Base-by-base conservation (phyloP, 768 basidiomycete genomes). In the Galerina marginata region DNA sequence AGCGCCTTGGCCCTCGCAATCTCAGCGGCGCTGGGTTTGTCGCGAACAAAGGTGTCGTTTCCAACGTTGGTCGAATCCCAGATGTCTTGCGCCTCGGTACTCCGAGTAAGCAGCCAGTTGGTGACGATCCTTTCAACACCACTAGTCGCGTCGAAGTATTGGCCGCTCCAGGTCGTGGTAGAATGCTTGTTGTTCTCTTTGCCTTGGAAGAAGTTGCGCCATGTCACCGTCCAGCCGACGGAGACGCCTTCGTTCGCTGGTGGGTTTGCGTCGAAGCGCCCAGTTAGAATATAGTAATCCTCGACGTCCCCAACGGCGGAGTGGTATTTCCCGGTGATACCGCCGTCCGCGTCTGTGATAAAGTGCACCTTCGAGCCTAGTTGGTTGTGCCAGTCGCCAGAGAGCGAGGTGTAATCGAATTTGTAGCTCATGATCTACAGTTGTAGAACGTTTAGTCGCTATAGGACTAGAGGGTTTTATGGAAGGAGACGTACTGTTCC, bases 321-420 rank as follows among this genome's bases (percentile, higher is more conserved):
- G 11, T 58, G 40, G 48, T 58, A 58, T 16, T 40, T 40, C 11
- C 56, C 56, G 16, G 45, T 49, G 37, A 58, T 15, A 26, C 47
- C 46, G 20, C 47, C 56, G 37, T 43, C 10, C 3, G 39, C 38
- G 37, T 50, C 56, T 50, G 47, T 2, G 46, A 11, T n/a, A 0
- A 49, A n/a, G 14, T 7, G 14, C 26, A 49, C n/a, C 7, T 0
- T 50, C 6, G 56, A 58, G 38, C 56, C 47, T 26, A 58, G 56
- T 51, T 58, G 47, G 48, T 58, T 58, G 48, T 58, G 29, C 56
- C 56, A 58, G 38, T 38, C 25, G 20, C 56, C 56, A n/a, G n/a
- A n/a, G n/a, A 4, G 47, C n/a, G 56, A 58, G 56, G 5, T 33
- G 29, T 1, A 1, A 7, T 33, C 29, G 2, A 33, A 33, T 5